These are phyloP conservation scores for Plasmodium coatneyi DNA, from an alignment of 169 alveolate genomes.

Conservation along the genomic window DNA sequence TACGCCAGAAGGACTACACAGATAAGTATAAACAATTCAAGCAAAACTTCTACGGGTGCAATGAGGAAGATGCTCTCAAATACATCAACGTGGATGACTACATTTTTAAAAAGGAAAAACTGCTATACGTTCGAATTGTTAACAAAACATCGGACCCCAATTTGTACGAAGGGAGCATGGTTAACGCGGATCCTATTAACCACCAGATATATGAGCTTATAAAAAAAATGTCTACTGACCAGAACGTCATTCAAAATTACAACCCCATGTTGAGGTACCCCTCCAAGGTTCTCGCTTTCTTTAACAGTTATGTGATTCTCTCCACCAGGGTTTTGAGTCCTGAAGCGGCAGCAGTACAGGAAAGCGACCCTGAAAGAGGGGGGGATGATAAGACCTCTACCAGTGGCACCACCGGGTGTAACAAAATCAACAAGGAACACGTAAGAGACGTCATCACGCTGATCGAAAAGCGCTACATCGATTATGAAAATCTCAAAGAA, in stretches of 20 bases:
- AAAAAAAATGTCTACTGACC: slow-evolving; percentile 21
- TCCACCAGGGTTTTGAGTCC: slow-evolving; percentile 44
- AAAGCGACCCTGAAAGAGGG: not conserved
- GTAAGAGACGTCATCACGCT: slow-evolving; percentile 44
- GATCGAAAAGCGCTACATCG: slow-evolving; percentile 67
- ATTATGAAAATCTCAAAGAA: slow-evolving; percentile 69
- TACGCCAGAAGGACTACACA: slow-evolving; percentile 19
- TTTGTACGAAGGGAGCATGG: slow-evolving; percentile 74
- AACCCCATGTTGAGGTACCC: slow-evolving; percentile 60
- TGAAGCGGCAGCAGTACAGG: not conserved
- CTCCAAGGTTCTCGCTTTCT: slow-evolving; percentile 58
- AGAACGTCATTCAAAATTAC: slow-evolving; percentile 8
- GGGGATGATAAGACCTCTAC: not conserved
- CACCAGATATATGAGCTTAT: slow-evolving; percentile 44
- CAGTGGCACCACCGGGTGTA: not conserved
- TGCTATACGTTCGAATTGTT: slow-evolving; percentile 61
- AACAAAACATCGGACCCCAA: slow-evolving; percentile 61
- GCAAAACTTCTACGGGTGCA: slow-evolving; percentile 58
- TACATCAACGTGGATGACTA: slow-evolving; percentile 69
- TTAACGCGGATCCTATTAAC: slow-evolving; percentile 17
- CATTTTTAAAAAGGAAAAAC: slow-evolving; percentile 66
- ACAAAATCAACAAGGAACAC: not conserved
- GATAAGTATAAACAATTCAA: slow-evolving; percentile 47
- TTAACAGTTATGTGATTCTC: slow-evolving; percentile 56
- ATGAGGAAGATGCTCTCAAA: slow-evolving; percentile 63